phyloP scores from a whole-genome alignment of 2,329 filamentous ascomycete species.

The Xylaria sp. region DNA sequence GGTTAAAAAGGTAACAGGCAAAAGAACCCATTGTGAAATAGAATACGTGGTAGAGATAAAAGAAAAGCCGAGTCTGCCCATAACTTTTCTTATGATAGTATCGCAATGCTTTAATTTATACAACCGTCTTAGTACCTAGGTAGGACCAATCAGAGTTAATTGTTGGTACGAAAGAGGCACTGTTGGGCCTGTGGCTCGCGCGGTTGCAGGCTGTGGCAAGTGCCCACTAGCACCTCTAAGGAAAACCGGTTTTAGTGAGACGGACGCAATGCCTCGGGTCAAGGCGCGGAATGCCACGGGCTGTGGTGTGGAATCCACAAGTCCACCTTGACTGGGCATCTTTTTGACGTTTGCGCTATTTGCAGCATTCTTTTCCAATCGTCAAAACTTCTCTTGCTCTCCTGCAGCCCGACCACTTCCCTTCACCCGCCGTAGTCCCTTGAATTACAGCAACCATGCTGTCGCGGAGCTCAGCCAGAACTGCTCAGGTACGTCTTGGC shows the following conservation, averaged over 20 bases:
- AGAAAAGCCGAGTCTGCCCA: neutral
- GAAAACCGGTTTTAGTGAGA: slow-evolving; percentile 10
- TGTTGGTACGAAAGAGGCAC: slow-evolving; percentile 8
- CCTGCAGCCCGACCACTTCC: slow-evolving; percentile 38
- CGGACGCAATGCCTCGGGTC: slow-evolving; percentile 28
- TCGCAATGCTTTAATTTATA: neutral
- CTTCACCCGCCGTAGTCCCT: slow-evolving; percentile 25
- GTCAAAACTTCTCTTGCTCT: slow-evolving; percentile 31
- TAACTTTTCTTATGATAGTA: neutral
- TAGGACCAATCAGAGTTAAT: neutral
- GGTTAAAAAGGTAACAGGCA: neutral
- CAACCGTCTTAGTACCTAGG: neutral
- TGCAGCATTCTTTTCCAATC: slow-evolving; percentile 41
- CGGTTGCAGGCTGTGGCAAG: slow-evolving; percentile 14
- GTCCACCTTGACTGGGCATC: slow-evolving; percentile 36
- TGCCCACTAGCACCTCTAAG: slow-evolving; percentile 6
- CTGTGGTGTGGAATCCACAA: slow-evolving; percentile 24
- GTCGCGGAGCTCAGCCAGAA: slow-evolving; percentile 66
- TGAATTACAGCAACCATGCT: slow-evolving; percentile 57
- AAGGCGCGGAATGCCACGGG: slow-evolving; percentile 44
- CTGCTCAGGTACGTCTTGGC: slow-evolving; percentile 65
- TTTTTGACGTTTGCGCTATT: slow-evolving; percentile 50
- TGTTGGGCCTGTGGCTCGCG: slow-evolving; percentile 9
- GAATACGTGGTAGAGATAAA: neutral
- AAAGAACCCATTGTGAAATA: no score